Percentiles rank a stretch among this genome's conserved stretches.
These are phyloP conservation scores for Globisporangium cylindrosporum DNA, from an alignment of 352 stramenopile species.

Conservation along the genomic window DNA sequence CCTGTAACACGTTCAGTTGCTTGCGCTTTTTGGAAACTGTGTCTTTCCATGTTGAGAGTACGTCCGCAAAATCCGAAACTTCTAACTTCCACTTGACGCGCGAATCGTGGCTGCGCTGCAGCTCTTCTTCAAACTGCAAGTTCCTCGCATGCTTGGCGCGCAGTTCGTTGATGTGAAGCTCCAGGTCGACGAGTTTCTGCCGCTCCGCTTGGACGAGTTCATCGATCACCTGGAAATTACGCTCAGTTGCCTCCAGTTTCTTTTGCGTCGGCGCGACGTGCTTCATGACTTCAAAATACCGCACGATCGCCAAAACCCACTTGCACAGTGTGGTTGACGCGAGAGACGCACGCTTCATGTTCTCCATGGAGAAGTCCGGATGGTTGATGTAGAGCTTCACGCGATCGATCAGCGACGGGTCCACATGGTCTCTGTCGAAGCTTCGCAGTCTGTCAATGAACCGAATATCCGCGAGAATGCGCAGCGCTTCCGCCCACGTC, in stretches of 20 bases:
- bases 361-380: constrained; percentile 74
- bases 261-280: constrained; percentile 49
- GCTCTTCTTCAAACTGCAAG: constrained; percentile 36
- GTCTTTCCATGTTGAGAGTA: constrained; percentile 37
- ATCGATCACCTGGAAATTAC: constrained; percentile 38
- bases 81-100: constrained; percentile 39
- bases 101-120: constrained; percentile 52
- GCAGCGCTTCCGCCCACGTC: constrained; percentile 66
- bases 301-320: constrained; percentile 65
- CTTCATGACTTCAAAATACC: constrained; percentile 72
- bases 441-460: constrained; percentile 59
- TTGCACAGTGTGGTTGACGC: constrained; percentile 70
- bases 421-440: constrained; percentile 58
- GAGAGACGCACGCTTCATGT: constrained; percentile 68
- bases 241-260: constrained; percentile 39
- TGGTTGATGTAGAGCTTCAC: constrained; percentile 64
- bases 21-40: constrained; percentile 23
- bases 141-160: constrained; percentile 30
- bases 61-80: constrained; percentile 34
- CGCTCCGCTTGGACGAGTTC: constrained; percentile 40
- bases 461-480: constrained; percentile 61
- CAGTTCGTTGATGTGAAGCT: constrained; percentile 48
- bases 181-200: constrained; percentile 48
- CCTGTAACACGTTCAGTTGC: constrained; percentile 22
- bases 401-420: constrained; percentile 41